A percentile compares a stretch with the other conserved stretches of the same genome.
phyloP scores from a whole-genome alignment of 148 eudicot genomes.

The Diospyros kaki region DNA sequence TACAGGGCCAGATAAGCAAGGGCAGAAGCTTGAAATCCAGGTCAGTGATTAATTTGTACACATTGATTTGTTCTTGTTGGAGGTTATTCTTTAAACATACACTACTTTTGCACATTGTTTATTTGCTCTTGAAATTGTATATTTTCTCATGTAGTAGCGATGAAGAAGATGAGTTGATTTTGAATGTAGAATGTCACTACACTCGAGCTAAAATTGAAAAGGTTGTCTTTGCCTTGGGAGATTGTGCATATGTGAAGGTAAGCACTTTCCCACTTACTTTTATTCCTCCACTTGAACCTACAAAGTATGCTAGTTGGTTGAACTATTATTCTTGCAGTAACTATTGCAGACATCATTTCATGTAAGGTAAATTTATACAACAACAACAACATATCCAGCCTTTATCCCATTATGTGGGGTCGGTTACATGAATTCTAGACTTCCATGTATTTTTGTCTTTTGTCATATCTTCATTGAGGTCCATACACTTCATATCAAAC shows the following conservation, averaged over 20 bases:
- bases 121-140: background rate
- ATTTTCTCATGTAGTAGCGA: slow-evolving; percentile 19
- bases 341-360: background rate
- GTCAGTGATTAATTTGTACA: slow-evolving; percentile 20
- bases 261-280: slow-evolving; percentile 9
- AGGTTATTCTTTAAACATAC: background rate
- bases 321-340: background rate
- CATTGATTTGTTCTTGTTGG: background rate
- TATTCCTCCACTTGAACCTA: background rate
- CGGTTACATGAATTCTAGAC: too few species aligned
- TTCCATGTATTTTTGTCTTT: too few species aligned
- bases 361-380: too few species aligned
- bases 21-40: slow-evolving; percentile 14
- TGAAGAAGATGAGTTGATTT: slow-evolving; percentile 31
- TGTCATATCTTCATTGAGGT: too few species aligned
- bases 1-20: slow-evolving; percentile 23
- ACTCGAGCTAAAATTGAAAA: slow-evolving; percentile 33
- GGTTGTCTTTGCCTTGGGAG: slow-evolving; percentile 32
- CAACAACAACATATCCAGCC: too few species aligned
- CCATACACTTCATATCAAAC: too few species aligned
- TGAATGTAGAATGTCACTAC: slow-evolving; percentile 42
- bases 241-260: slow-evolving; percentile 39
- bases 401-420: too few species aligned
- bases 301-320: background rate
- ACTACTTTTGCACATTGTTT: background rate